Evolutionary conservation across 306 rosid genomes (phyloP).

Genomic region (Castanopsis chinensis): DNA sequence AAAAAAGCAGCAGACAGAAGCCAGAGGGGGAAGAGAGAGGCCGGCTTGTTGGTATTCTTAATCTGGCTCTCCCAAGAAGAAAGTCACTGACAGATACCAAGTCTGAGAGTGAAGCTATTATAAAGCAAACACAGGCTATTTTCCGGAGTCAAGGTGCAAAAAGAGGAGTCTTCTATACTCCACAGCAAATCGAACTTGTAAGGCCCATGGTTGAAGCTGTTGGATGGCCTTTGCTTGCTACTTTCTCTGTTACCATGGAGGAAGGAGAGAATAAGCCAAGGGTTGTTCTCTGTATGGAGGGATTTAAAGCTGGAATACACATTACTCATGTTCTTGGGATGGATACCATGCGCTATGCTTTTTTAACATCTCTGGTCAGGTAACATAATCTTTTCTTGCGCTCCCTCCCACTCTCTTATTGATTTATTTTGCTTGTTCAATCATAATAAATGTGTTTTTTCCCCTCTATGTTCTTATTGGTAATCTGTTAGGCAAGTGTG

Average conservation of each 20-base stretch:
- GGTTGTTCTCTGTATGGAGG: constrained; percentile 94
- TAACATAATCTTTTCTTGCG: constrained; percentile 24
- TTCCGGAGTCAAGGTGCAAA: constrained; percentile 79
- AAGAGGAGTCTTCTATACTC: constrained; percentile 86
- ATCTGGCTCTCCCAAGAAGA: constrained; percentile 89
- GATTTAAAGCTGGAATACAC: constrained; percentile 96
- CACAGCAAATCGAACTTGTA: constrained; percentile 95
- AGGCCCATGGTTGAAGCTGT: constrained; percentile 99
- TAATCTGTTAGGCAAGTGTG: constrained; percentile 17
- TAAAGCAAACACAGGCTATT: constrained; percentile 90
- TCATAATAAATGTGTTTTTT: neutral
- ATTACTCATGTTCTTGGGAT: constrained; percentile 90
- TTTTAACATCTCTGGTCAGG: constrained; percentile 96
- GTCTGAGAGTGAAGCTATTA: constrained; percentile 88
- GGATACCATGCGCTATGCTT: constrained; percentile 99
- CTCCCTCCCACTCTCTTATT: neutral
- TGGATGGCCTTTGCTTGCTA: constrained; percentile 99
- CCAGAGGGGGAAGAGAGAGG: constrained; percentile 86
- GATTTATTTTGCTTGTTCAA: neutral
- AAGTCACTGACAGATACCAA: constrained; percentile 63
- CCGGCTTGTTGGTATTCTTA: constrained; percentile 87
- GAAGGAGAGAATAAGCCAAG: constrained; percentile 96
- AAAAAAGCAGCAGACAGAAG: constrained; percentile 65
- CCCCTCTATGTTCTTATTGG: neutral
- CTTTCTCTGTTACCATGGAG: constrained; percentile 98